phyloP scores from a whole-genome alignment of 805 yeast genomes.

The Metschnikowia chrysomelidarum region DNA sequence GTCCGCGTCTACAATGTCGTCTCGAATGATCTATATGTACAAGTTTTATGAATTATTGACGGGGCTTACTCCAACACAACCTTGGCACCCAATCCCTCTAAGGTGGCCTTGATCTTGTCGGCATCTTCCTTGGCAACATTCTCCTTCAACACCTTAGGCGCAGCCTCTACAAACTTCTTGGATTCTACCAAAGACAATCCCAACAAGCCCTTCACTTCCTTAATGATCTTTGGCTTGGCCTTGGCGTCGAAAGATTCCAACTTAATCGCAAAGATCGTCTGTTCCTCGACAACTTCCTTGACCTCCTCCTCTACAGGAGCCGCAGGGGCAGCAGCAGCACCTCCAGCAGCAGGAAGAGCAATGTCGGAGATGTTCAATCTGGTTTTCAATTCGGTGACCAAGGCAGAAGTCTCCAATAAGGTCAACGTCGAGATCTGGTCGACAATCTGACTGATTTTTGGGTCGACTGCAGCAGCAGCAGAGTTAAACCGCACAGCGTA shows the following conservation, averaged over 20 bases:
- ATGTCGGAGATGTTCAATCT: slow-evolving; percentile 93
- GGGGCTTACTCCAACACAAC: slow-evolving; percentile 68
- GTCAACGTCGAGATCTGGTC: slow-evolving; percentile 88
- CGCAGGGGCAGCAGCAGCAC: slow-evolving; percentile 58
- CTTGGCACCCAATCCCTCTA: slow-evolving; percentile 96
- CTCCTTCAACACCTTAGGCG: slow-evolving; percentile 95
- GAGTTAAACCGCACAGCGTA: slow-evolving; percentile 47
- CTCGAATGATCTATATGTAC: slow-evolving; percentile 17
- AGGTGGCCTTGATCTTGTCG: slow-evolving; percentile 87
- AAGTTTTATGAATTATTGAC: slow-evolving; percentile 20
- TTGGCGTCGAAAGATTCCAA: slow-evolving; percentile 93
- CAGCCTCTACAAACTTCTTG: slow-evolving; percentile 95
- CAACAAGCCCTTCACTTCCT: slow-evolving; percentile 89
- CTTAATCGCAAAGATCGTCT: slow-evolving; percentile 89
- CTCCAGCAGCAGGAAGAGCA: slow-evolving; percentile 62
- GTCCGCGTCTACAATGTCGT: slow-evolving; percentile 2
- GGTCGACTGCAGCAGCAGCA: slow-evolving; percentile 60
- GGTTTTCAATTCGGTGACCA: slow-evolving; percentile 75
- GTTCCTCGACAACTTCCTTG: slow-evolving; percentile 81
- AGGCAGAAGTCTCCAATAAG: slow-evolving; percentile 87
- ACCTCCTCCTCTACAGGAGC: slow-evolving; percentile 72
- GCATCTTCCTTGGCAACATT: slow-evolving; percentile 97
- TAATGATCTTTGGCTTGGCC: slow-evolving; percentile 94
- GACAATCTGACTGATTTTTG: slow-evolving; percentile 84
- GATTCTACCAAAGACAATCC: slow-evolving; percentile 95